These are phyloP conservation scores for Hymenotorrendiella dingleyae DNA, from an alignment of 2,329 filamentous ascomycete species.

Conservation along the genomic window DNA sequence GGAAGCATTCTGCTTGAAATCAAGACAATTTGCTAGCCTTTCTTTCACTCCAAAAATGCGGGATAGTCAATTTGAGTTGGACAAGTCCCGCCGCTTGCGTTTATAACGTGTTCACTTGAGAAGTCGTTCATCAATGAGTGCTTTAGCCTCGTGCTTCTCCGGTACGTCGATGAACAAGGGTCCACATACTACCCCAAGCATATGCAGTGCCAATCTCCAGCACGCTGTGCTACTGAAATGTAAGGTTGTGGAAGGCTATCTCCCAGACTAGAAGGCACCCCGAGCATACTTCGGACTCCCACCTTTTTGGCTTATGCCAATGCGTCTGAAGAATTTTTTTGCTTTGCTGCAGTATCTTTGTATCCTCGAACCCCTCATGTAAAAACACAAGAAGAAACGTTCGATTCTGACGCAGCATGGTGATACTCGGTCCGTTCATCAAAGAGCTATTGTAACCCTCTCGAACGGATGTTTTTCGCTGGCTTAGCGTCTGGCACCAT, in stretches of 20 bases:
- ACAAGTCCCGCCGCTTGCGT: too few species aligned
- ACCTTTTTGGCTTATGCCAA: neutral
- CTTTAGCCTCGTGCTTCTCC: too few species aligned
- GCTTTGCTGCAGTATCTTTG: constrained; percentile 4
- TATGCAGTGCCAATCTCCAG: constrained; percentile 11
- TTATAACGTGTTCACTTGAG: too few species aligned
- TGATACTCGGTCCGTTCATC: constrained; percentile 6
- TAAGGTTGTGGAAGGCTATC: constrained; percentile 3
- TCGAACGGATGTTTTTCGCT: constrained; percentile 9
- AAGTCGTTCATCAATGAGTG: too few species aligned
- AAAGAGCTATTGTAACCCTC: neutral
- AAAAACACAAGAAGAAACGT: neutral
- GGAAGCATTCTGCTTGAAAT: too few species aligned
- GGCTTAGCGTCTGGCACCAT: too few species aligned
- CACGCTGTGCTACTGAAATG: constrained; percentile 10
- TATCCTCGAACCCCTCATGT: neutral
- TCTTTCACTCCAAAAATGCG: too few species aligned
- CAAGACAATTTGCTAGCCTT: too few species aligned
- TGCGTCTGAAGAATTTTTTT: too few species aligned
- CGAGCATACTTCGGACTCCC: neutral
- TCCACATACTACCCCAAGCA: too few species aligned
- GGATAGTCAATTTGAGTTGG: too few species aligned
- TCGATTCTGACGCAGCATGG: constrained; percentile 3
- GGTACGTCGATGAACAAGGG: too few species aligned
- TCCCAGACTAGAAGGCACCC: neutral